Evolutionary conservation across 345 rosid genomes (phyloP).

Genomic region (Arabidopsis arenosa): DNA sequence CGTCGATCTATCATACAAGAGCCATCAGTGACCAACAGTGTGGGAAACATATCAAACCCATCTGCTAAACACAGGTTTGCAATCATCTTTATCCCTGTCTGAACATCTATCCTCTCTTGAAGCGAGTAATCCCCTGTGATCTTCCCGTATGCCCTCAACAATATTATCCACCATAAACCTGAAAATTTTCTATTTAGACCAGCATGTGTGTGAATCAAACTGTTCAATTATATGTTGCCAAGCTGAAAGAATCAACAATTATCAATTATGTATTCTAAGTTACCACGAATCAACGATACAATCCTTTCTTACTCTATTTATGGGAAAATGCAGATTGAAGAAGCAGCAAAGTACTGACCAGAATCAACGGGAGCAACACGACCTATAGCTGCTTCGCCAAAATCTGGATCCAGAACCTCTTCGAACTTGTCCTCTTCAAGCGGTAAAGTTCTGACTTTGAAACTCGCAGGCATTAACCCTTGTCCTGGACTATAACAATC

Average conservation of each 20-base stretch:
- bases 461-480: constrained; percentile 95
- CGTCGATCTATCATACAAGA: constrained; percentile 96
- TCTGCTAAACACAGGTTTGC: constrained; percentile 76
- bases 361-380: constrained; percentile 97
- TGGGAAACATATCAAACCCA: constrained; percentile 95
- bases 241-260: constrained; percentile 2
- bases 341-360: constrained; percentile 51
- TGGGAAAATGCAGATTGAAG: constrained; percentile 9
- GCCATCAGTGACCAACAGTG: constrained; percentile 88
- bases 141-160: constrained; percentile 89
- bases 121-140: constrained; percentile 83
- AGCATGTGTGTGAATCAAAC: constrained; percentile 31
- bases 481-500: constrained; percentile 95
- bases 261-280: not conserved
- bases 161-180: constrained; percentile 98
- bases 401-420: constrained; percentile 86
- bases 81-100: constrained; percentile 93
- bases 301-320: not conserved
- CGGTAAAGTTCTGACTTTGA: constrained; percentile 80
- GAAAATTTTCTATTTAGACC: constrained; percentile 35
- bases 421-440: constrained; percentile 75
- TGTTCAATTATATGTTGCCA: constrained; percentile 3
- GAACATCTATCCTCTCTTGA: constrained; percentile 89
- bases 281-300: not conserved
- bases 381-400: constrained; percentile 96